Evolutionary conservation across 768 basidiomycete species (phyloP).

Genomic region (Hygrophorus russula): DNA sequence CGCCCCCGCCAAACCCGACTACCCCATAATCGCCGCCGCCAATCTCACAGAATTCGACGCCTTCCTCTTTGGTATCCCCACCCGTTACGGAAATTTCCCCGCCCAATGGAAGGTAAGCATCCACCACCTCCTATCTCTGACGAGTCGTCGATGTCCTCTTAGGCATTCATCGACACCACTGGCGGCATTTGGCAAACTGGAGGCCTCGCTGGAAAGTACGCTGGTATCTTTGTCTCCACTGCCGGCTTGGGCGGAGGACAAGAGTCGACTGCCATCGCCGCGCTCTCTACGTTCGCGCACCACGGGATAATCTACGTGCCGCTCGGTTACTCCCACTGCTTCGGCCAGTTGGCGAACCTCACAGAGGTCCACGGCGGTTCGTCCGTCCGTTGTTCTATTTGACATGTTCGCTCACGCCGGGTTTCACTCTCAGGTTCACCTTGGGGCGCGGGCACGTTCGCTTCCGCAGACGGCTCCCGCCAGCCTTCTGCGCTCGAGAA

Average conservation of each 20-base stretch:
- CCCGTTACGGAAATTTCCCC: slow-evolving; percentile 73
- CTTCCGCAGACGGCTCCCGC: slow-evolving; percentile 33
- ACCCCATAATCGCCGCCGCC: slow-evolving; percentile 52
- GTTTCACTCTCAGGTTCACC: slow-evolving; percentile 40
- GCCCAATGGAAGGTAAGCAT: slow-evolving; percentile 80
- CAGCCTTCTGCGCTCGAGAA: slow-evolving; percentile 39
- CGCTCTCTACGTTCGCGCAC: slow-evolving; percentile 52
- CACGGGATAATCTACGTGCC: slow-evolving; percentile 69
- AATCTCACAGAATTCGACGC: slow-evolving; percentile 53
- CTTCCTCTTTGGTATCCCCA: slow-evolving; percentile 67
- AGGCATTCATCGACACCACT: slow-evolving; percentile 71
- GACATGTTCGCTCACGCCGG: slow-evolving; percentile 7
- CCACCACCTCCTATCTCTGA: background rate
- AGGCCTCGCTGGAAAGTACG: slow-evolving; percentile 63
- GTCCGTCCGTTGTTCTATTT: slow-evolving; percentile 12
- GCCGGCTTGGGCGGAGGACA: slow-evolving; percentile 77
- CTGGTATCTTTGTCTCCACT: slow-evolving; percentile 62
- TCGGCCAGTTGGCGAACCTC: slow-evolving; percentile 27
- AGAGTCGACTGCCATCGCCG: slow-evolving; percentile 41
- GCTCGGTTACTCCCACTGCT: slow-evolving; percentile 49
- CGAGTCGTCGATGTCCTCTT: background rate
- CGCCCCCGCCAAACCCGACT: slow-evolving; percentile 59
- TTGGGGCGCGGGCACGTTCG: slow-evolving; percentile 66
- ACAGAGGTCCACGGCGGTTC: slow-evolving; percentile 47
- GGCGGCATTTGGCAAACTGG: slow-evolving; percentile 54